Percentiles rank a stretch among this genome's conserved stretches.
phyloP scores from a whole-genome alignment of 2,329 filamentous ascomycete genomes.

The Zasmidium cellare region DNA sequence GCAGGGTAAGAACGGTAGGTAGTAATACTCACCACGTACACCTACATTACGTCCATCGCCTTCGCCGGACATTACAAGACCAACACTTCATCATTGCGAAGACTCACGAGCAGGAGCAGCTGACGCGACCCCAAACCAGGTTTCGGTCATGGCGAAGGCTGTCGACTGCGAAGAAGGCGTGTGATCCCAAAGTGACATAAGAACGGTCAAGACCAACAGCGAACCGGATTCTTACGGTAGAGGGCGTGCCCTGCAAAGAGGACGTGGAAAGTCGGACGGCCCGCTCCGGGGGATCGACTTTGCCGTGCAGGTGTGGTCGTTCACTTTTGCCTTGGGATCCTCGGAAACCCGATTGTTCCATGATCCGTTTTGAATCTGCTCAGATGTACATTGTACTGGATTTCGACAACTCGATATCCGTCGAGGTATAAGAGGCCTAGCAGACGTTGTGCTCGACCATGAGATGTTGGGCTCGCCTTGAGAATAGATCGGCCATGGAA shows the following conservation, averaged over 20 bases:
- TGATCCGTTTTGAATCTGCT: background rate
- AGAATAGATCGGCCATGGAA: no score
- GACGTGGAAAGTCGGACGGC: background rate
- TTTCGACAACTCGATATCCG: no score
- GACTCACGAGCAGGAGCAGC: background rate
- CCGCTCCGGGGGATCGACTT: background rate
- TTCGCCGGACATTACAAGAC: background rate
- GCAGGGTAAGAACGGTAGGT: background rate
- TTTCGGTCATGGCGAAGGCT: background rate
- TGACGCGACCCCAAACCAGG: background rate
- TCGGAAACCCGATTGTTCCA: background rate
- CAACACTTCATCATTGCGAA: no score
- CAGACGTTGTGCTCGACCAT: no score
- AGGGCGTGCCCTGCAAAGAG: background rate
- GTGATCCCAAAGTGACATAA: slow-evolving; percentile 1
- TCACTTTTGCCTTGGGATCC: background rate
- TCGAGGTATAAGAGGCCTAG: no score
- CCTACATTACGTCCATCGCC: background rate
- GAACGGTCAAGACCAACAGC: background rate
- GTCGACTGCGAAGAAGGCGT: background rate
- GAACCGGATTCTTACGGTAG: background rate
- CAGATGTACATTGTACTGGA: no score
- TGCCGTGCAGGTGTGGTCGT: background rate
- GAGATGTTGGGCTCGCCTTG: no score
- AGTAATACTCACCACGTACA: background rate